Conservation (phyloP, 805 yeast species). For the Maudiozyma bulderi region DNA sequence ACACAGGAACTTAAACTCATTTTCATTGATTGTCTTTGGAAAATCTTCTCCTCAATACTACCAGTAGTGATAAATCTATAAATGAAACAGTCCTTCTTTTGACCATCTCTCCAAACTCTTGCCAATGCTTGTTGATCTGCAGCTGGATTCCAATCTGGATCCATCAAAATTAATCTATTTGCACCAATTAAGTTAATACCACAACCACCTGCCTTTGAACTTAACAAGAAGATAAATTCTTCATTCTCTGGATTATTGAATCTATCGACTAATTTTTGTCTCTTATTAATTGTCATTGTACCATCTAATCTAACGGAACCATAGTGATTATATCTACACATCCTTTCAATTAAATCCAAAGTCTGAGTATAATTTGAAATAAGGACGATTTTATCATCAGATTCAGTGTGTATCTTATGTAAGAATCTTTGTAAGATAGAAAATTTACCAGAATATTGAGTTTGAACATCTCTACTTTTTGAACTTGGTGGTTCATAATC, state of each 20-base stretch:
- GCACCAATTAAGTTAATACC: conserved; percentile 97
- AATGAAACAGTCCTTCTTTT: conserved; percentile 90
- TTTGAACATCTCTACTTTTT: conserved; percentile 49
- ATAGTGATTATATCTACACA: conserved; percentile 69
- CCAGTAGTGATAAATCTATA: conserved; percentile 93
- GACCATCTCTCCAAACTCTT: conserved; percentile 98
- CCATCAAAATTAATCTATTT: conserved; percentile 75
- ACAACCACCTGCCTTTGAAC: conserved; percentile 98
- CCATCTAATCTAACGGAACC: conserved; percentile 85
- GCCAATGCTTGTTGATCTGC: conserved; percentile 97
- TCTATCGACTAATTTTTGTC: conserved; percentile 84
- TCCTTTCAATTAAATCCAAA: conserved; percentile 74
- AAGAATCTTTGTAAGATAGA: conserved; percentile 76
- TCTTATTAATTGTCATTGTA: conserved; percentile 79
- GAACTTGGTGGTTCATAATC: conserved; percentile 40
- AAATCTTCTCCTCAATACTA: conserved; percentile 90
- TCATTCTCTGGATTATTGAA: conserved; percentile 82
- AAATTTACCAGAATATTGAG: conserved; percentile 82
- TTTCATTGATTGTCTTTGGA: conserved; percentile 92
- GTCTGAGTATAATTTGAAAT: conserved; percentile 95
- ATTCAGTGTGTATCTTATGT: conserved; percentile 61
- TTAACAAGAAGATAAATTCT: conserved; percentile 79
- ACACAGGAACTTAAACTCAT: conserved; percentile 89
- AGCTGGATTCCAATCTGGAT: conserved; percentile 98
- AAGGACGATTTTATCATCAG: conserved; percentile 89